These are phyloP conservation scores for Fusarium nematophilum DNA, from an alignment of 2,329 filamentous ascomycete genomes.

Conservation along the genomic window DNA sequence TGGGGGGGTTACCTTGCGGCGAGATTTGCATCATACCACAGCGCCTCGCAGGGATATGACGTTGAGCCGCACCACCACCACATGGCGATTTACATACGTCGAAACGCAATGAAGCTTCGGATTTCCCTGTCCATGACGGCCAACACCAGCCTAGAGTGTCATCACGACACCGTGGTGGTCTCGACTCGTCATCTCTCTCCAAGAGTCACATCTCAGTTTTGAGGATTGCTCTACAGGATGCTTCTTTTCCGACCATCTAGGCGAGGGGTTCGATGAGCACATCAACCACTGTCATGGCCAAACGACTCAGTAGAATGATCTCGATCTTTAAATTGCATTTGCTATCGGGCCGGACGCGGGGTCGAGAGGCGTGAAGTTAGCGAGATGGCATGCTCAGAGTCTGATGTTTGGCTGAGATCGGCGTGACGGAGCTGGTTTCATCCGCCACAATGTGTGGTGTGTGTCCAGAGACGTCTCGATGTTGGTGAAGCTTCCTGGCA, in stretches of 20 bases:
- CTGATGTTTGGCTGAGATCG: too few relatives aligned
- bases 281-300: too few relatives aligned
- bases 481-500: too few relatives aligned
- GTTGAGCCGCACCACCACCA: conserved; percentile 34
- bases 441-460: too few relatives aligned
- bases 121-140: conserved; percentile 29
- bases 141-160: conserved; percentile 5
- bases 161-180: background rate
- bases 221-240: background rate
- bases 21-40: conserved; percentile 39
- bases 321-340: too few relatives aligned
- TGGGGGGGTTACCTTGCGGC: conserved; percentile 28
- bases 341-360: too few relatives aligned
- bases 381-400: too few relatives aligned
- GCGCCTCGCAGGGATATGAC: conserved; percentile 31
- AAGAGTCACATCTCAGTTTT: background rate
- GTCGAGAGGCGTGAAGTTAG: too few relatives aligned
- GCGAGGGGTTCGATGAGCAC: too few relatives aligned
- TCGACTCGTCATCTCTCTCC: conserved; percentile 4
- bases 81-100: conserved; percentile 1
- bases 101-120: conserved; percentile 17
- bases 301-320: too few relatives aligned
- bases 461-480: too few relatives aligned
- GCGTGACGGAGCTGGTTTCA: too few relatives aligned
- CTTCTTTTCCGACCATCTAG: background rate